Evolutionary conservation across 352 stramenopile species (phyloP).

Genomic region (Globisporangium splendens): DNA sequence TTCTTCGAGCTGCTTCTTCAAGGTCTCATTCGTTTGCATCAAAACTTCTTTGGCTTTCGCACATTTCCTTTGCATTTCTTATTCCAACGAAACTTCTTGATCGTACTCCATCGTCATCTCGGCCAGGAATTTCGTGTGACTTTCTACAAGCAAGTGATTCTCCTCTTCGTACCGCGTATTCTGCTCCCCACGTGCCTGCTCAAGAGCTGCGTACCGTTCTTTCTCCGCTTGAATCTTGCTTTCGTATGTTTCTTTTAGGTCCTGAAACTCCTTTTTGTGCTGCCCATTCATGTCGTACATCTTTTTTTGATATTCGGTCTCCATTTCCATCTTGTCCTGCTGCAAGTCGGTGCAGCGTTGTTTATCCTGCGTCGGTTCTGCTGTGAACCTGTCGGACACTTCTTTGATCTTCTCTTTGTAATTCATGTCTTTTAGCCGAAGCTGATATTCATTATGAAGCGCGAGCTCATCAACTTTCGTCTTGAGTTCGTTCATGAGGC

Average conservation of each 20-base stretch:
- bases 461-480: slow-evolving; percentile 93
- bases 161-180: slow-evolving; percentile 74
- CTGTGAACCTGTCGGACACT: slow-evolving; percentile 91
- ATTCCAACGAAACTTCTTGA: slow-evolving; percentile 86
- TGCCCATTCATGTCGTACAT: slow-evolving; percentile 87
- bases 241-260: slow-evolving; percentile 90
- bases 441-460: slow-evolving; percentile 94
- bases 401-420: slow-evolving; percentile 96
- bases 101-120: slow-evolving; percentile 93
- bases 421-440: slow-evolving; percentile 94
- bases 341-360: slow-evolving; percentile 88
- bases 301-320: slow-evolving; percentile 90
- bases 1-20: slow-evolving; percentile 91
- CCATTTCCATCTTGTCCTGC: slow-evolving; percentile 90
- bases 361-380: slow-evolving; percentile 91
- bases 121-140: slow-evolving; percentile 81
- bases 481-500: slow-evolving; percentile 91
- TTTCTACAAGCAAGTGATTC: slow-evolving; percentile 74
- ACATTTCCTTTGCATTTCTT: slow-evolving; percentile 65
- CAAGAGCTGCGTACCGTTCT: slow-evolving; percentile 81
- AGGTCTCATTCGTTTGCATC: slow-evolving; percentile 85
- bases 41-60: slow-evolving; percentile 64
- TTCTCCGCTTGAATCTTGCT: slow-evolving; percentile 90
- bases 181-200: slow-evolving; percentile 69
- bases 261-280: slow-evolving; percentile 88